phyloP scores from a whole-genome alignment of 331 rosid species.

The Stylosanthes scabra region DNA sequence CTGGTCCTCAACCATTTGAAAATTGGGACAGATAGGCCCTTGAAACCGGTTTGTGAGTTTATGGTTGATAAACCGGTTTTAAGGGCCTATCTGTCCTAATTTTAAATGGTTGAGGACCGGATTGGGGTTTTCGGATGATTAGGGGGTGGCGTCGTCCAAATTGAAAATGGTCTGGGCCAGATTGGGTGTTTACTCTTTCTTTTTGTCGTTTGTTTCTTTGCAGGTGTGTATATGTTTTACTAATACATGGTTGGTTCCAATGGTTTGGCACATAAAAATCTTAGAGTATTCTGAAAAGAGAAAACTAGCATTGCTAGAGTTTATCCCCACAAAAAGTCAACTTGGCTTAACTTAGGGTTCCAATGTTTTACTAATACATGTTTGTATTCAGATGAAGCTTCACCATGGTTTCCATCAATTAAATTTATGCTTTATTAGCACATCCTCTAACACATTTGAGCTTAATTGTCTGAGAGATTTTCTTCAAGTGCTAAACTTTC shows the following conservation, averaged over 20 bases:
- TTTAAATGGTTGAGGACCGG: no score
- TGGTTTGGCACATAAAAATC: background rate
- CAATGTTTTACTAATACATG: no score
- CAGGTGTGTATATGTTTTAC: background rate
- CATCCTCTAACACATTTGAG: background rate
- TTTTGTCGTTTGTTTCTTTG: no score
- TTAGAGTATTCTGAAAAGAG: background rate
- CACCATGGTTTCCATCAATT: background rate
- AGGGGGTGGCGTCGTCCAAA: no score
- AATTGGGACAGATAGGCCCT: no score
- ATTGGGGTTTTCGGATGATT: no score
- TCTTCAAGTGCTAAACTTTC: slow-evolving; percentile 8
- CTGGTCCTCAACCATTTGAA: no score
- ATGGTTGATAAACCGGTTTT: no score
- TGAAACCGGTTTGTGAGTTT: no score
- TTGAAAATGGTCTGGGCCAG: no score
- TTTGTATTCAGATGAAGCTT: slow-evolving; percentile 17
- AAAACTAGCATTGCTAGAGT: background rate
- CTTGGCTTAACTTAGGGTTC: background rate
- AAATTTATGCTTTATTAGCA: background rate
- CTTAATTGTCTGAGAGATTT: background rate
- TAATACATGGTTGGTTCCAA: background rate
- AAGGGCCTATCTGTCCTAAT: no score
- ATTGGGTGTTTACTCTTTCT: no score
- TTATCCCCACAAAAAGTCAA: background rate